Base-by-base conservation (phyloP, 768 basidiomycete species). In the Infundibulicybe gibba region DNA sequence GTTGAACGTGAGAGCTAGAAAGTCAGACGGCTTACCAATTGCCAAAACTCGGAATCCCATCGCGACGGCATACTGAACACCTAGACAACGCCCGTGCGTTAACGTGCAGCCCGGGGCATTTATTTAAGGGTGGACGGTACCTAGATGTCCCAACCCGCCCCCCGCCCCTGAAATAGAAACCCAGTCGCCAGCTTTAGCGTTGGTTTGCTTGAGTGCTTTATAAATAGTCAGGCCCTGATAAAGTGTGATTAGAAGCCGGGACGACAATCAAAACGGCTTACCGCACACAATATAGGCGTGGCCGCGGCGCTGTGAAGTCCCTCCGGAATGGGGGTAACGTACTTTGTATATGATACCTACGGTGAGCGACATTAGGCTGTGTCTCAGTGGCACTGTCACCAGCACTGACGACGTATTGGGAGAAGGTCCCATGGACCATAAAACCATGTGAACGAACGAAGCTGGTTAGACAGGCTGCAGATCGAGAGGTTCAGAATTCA, bases 111-210 rank as follows among this genome's bases (percentile, higher is more conserved):
- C 37, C 25, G 25, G 25, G 25, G 25, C 4, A 25, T n/a, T n/a
- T n/a, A n/a, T n/a, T n/a, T 25, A 25, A 8, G 25, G 25, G 8
- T 25, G 8, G 13, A n/a, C 35, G 38, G 41, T 54, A 77, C 79
- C 88, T 16, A 93, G 69, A 66, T 90, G 87, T 2, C 90, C 90
- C 17, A 91, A 79, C 16, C 89, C 88, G 14, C 85, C 85, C 0
- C 85, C 87, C 2, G 85, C 87, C 21, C 87, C 87, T 8, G 83
- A 76, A 45, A 91, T 73, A n/a, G 78, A 77, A 33, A 88, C 68
- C 79, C 80, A 87, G 40, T 93, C 72, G 5, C 90, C 90, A 19
- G 81, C 71, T 19, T 62, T 69, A 3, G 78, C 62, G 21, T 72
- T 69, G 5, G 79, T 68, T 52, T 83, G 69, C 63, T 90, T 90